A percentile compares a stretch with the other conserved stretches of the same genome.
These are phyloP conservation scores for Zea mays DNA, from an alignment of 176 grass and related monocot genomes.

Conservation along the genomic window DNA sequence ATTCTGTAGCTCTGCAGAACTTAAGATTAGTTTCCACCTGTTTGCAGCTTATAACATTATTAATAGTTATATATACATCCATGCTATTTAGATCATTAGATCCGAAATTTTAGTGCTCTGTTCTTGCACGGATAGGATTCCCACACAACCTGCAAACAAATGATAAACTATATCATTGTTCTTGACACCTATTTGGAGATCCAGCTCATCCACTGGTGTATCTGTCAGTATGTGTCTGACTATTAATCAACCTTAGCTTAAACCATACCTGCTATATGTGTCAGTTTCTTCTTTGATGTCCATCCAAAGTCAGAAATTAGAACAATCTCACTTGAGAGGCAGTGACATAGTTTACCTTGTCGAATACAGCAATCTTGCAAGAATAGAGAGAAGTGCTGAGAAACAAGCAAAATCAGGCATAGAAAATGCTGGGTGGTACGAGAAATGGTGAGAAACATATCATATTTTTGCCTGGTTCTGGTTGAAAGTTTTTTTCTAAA, in stretches of 20 bases:
- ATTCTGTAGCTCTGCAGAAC: neutral
- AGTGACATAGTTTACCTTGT: neutral
- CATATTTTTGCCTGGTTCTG: conserved; percentile 24
- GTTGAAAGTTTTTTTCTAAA: conserved; percentile 10
- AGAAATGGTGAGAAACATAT: conserved; percentile 76
- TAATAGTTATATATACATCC: neutral
- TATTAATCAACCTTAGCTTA: neutral
- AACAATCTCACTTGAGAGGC: neutral
- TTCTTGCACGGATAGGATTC: conserved; percentile 5
- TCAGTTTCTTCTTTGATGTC: conserved; percentile 1
- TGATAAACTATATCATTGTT: neutral
- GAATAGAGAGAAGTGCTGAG: conserved; percentile 90
- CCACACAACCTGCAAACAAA: neutral
- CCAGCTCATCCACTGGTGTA: neutral
- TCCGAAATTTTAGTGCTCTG: conserved; percentile 10
- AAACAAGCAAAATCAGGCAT: conserved; percentile 91
- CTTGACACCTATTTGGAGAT: neutral
- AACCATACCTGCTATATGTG: neutral
- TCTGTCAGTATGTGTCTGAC: neutral
- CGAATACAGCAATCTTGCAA: conserved; percentile 81
- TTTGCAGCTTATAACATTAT: neutral
- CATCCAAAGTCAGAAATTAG: neutral
- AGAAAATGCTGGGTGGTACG: conserved; percentile 97
- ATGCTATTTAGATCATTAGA: conserved; percentile 2
- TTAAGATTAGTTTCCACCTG: neutral